Evolutionary conservation across 495 filamentous ascomycete species (phyloP), one percentile per base, ranked within the genome.

Genomic region (Trypethelium eluteriae): DNA sequence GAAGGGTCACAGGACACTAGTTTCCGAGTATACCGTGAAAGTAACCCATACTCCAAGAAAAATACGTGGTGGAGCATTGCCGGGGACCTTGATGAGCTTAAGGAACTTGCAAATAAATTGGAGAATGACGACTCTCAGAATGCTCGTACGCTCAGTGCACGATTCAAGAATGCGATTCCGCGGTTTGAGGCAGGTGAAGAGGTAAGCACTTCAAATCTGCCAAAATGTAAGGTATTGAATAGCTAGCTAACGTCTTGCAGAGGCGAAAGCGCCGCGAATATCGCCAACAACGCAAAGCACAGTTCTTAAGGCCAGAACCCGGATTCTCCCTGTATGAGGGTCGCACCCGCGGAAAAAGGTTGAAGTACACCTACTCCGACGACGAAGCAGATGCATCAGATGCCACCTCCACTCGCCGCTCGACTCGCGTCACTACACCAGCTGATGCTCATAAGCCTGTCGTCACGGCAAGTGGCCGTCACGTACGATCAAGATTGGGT

Each of bases 151-250:
- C 81, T 98, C 36, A 87, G 89, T 66, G 85, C 88, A 66, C 87
- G 83, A 72, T 96, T 98, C 66, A 73, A 79, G n/a, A 81, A 82
- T 69, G 91, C 91, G 5, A 88, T 98, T 56, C 91, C 93, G 39
- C 86, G 91, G n/a, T 97, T 98, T 71, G 94, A 98, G 74, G 90
- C 90, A 35, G 90, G 90, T 38, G 93, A 98, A 78, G 91, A 95
- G 78, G 90, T 91, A 82, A 69, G 81, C 18, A 12, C 25, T 12
- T 7, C 35, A 41, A 36, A 18, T 4, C 38, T 7, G 47, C 10
- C 32, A 16, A n/a, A 49, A 36, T 38, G 12, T n/a, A 46, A 35
- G 11, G 2, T 5, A 36, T 39, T 38, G 32, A 56, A 18, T 57
- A 14, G 9, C 32, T 62, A 72, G 66, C 76, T 84, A 68, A 85